A percentile compares a stretch with the other conserved stretches of the same genome.
phyloP scores from a whole-genome alignment of 805 yeast genomes.

The Zygoascus ofunaensis region DNA sequence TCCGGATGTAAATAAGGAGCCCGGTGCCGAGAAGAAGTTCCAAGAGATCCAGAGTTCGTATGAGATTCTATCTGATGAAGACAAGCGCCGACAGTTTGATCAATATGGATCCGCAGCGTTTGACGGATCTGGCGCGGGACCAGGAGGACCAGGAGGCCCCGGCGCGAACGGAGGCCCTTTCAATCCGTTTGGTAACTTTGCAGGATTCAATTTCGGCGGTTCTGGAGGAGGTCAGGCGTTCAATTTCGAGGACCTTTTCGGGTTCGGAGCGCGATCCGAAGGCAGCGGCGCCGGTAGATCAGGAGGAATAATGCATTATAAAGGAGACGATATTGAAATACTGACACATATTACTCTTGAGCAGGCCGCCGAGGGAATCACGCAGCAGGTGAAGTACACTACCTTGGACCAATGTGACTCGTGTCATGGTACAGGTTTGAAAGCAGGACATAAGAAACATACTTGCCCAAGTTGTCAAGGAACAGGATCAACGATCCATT shows the following conservation, averaged over 20 bases:
- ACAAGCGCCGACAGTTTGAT: slow-evolving; percentile 81
- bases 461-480: slow-evolving; percentile 90
- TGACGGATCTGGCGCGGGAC: slow-evolving; percentile 44
- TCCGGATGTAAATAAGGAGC: slow-evolving; percentile 93
- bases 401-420: slow-evolving; percentile 68
- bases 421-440: slow-evolving; percentile 82
- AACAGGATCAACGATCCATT: slow-evolving; percentile 80
- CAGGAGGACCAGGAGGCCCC: slow-evolving; percentile 40
- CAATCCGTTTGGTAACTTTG: slow-evolving; percentile 28
- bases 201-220: slow-evolving; percentile 31
- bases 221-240: slow-evolving; percentile 31
- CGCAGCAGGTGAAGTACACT: slow-evolving; percentile 56
- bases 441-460: slow-evolving; percentile 58
- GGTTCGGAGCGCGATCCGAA: slow-evolving; percentile 37
- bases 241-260: slow-evolving; percentile 57
- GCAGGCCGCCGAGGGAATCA: slow-evolving; percentile 69
- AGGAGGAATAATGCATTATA: slow-evolving; percentile 61
- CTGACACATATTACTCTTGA: slow-evolving; percentile 66
- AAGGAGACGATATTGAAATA: slow-evolving; percentile 84
- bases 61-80: slow-evolving; percentile 78
- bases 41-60: slow-evolving; percentile 92
- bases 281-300: slow-evolving; percentile 33
- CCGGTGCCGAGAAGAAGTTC: slow-evolving; percentile 77
- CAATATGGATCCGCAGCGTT: slow-evolving; percentile 86
- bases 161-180: slow-evolving; percentile 40